Evolutionary conservation across 2,329 filamentous ascomycete species (phyloP).

Genomic region (Zopfia rhizophila): DNA sequence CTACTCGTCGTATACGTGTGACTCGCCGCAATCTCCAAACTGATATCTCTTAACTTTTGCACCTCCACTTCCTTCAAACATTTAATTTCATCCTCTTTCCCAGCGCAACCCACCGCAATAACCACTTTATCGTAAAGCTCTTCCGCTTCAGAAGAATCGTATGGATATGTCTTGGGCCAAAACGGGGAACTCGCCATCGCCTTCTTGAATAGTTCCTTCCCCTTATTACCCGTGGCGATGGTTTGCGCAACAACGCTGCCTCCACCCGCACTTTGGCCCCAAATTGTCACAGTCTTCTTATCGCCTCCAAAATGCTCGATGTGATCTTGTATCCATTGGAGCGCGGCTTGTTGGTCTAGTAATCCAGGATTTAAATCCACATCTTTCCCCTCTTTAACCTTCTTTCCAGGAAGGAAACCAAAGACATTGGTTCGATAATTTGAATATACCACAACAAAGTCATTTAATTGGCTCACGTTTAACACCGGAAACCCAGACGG

Average conservation of each 20-base stretch:
- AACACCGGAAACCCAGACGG: slow-evolving; percentile 68
- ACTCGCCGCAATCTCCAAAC: slow-evolving; percentile 58
- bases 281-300: slow-evolving; percentile 62
- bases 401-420: slow-evolving; percentile 63
- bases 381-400: slow-evolving; percentile 57
- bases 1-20: slow-evolving; percentile 66
- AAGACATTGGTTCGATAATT: slow-evolving; percentile 69
- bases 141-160: slow-evolving; percentile 63
- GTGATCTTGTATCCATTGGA: slow-evolving; percentile 65
- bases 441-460: slow-evolving; percentile 63
- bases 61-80: slow-evolving; percentile 67
- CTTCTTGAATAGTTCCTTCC: slow-evolving; percentile 59
- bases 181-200: slow-evolving; percentile 66
- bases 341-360: slow-evolving; percentile 62
- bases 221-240: slow-evolving; percentile 59
- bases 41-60: slow-evolving; percentile 64
- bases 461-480: slow-evolving; percentile 63
- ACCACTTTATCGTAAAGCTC: slow-evolving; percentile 61
- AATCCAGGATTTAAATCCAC: slow-evolving; percentile 63
- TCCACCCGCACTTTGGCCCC: slow-evolving; percentile 66
- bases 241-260: slow-evolving; percentile 65
- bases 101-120: slow-evolving; percentile 59
- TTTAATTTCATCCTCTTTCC: slow-evolving; percentile 54
- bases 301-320: slow-evolving; percentile 67
- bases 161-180: slow-evolving; percentile 68